Evolutionary conservation across 192 early-diverging fungal genomes (phyloP).

Genomic region (Linnemannia schmuckeri): DNA sequence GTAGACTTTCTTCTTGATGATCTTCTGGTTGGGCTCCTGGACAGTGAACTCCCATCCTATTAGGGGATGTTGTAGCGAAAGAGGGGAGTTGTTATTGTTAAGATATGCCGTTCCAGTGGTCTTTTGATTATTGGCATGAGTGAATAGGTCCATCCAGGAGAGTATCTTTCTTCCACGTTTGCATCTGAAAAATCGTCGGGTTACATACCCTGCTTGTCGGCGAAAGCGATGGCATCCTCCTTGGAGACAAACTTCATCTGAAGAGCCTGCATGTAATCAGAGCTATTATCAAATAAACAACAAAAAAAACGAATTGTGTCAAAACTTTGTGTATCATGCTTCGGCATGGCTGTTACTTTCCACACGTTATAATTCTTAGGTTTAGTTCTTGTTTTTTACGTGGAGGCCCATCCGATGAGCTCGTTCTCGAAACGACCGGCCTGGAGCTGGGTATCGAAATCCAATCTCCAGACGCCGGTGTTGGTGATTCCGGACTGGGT

Average conservation of each 20-base stretch:
- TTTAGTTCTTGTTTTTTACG: slow-evolving; percentile 56
- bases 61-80: background rate
- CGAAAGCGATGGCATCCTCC: slow-evolving; percentile 94
- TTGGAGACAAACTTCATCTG: slow-evolving; percentile 85
- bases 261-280: slow-evolving; percentile 87
- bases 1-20: slow-evolving; percentile 87
- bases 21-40: slow-evolving; percentile 88
- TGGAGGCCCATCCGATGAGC: slow-evolving; percentile 93
- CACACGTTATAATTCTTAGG: background rate
- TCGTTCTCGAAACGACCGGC: slow-evolving; percentile 93
- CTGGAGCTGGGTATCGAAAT: slow-evolving; percentile 86
- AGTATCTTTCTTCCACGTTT: background rate
- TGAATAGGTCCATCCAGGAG: background rate
- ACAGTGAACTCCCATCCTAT: slow-evolving; percentile 90
- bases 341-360: background rate
- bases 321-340: background rate
- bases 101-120: background rate
- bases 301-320: background rate
- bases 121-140: background rate
- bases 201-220: slow-evolving; percentile 86
- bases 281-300: slow-evolving; percentile 58
- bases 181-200: background rate
- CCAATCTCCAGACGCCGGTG: slow-evolving; percentile 87
- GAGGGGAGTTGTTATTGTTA: background rate
- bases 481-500: slow-evolving; percentile 87